phyloP scores from a whole-genome alignment of 768 basidiomycete species.

The Hericium coralloides region DNA sequence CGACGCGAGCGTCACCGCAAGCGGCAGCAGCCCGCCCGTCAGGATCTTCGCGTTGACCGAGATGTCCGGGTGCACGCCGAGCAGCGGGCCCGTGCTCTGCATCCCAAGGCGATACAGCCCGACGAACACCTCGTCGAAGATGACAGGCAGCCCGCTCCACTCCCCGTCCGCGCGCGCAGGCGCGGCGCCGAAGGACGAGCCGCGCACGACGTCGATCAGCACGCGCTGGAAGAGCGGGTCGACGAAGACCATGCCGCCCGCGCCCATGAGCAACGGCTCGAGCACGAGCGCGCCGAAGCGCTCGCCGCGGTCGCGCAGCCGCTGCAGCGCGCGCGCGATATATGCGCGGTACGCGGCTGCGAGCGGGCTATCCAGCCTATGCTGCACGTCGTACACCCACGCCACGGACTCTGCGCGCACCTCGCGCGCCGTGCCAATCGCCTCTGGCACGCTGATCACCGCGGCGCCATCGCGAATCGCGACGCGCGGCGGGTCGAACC shows the following conservation, averaged over 20 bases:
- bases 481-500: constrained; percentile 87
- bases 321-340: constrained; percentile 43
- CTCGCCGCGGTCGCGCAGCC: constrained; percentile 32
- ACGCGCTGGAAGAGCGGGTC: constrained; percentile 94
- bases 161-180: background rate
- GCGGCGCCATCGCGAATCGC: constrained; percentile 53
- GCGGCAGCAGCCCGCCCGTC: constrained; percentile 85
- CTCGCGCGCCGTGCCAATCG: constrained; percentile 20
- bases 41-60: constrained; percentile 89
- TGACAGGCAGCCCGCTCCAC: constrained; percentile 75
- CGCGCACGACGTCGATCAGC: constrained; percentile 73
- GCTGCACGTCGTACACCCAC: constrained; percentile 61
- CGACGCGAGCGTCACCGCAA: constrained; percentile 78
- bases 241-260: constrained; percentile 95
- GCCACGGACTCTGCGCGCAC: constrained; percentile 38
- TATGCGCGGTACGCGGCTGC: constrained; percentile 54
- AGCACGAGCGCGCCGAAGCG: constrained; percentile 71
- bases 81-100: constrained; percentile 50
- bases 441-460: constrained; percentile 44
- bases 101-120: constrained; percentile 86
- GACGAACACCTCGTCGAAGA: constrained; percentile 95
- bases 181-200: constrained; percentile 25
- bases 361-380: constrained; percentile 50
- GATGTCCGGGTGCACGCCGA: constrained; percentile 77
- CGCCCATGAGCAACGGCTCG: constrained; percentile 90